Evolutionary conservation across 2,329 filamentous ascomycete species (phyloP).

Genomic region (Pestalotiopsis sp.): DNA sequence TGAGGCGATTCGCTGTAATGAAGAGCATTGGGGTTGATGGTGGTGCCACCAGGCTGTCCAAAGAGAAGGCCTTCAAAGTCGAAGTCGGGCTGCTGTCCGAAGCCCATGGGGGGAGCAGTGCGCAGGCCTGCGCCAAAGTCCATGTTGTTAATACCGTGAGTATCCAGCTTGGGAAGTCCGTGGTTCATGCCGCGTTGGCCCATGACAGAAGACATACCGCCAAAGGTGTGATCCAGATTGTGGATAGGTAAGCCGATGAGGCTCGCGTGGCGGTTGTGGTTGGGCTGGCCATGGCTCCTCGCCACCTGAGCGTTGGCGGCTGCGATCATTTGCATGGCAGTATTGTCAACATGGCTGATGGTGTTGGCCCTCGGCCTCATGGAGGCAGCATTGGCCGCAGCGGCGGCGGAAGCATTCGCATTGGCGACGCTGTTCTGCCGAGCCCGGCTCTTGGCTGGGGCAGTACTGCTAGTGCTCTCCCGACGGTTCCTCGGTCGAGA

Average conservation of each 20-base stretch:
- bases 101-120: constrained; percentile 71
- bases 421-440: constrained; percentile 90
- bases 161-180: constrained; percentile 82
- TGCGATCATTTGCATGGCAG: constrained; percentile 72
- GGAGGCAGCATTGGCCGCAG: constrained; percentile 45
- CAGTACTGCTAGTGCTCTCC: constrained; percentile 80
- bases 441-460: constrained; percentile 70
- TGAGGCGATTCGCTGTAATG: constrained; percentile 83
- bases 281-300: constrained; percentile 48
- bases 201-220: constrained; percentile 71
- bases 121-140: constrained; percentile 71
- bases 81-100: constrained; percentile 67
- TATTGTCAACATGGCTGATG: constrained; percentile 87
- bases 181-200: constrained; percentile 68
- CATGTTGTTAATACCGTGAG: constrained; percentile 66
- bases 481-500: constrained; percentile 84
- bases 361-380: constrained; percentile 92
- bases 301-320: constrained; percentile 58
- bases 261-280: constrained; percentile 74
- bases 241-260: constrained; percentile 68
- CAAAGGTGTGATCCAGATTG: constrained; percentile 64
- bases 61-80: constrained; percentile 74
- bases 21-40: constrained; percentile 73
- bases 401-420: constrained; percentile 45
- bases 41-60: constrained; percentile 63